Evolutionary conservation across 176 grass and related monocot genomes (phyloP).

Genomic region (Oryza meyeriana): DNA sequence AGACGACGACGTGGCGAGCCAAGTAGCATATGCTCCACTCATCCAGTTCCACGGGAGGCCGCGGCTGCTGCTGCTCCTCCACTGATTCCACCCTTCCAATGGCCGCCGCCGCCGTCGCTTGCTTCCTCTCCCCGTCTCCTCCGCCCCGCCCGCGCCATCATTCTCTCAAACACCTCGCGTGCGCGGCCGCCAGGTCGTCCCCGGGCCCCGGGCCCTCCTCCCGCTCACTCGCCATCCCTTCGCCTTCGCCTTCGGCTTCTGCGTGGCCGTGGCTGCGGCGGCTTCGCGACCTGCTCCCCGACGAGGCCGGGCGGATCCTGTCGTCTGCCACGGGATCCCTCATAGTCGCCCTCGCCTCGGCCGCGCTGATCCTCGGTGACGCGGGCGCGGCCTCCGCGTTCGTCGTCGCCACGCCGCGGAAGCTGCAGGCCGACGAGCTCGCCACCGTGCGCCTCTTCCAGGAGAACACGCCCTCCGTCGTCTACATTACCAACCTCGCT

Average conservation of each 20-base stretch:
- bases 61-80: conserved; percentile 21
- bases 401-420: conserved; percentile 70
- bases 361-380: conserved; percentile 64
- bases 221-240: neutral
- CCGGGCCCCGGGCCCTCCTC: neutral
- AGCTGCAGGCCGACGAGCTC: conserved; percentile 91
- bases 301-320: conserved; percentile 36
- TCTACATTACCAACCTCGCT: conserved; percentile 98
- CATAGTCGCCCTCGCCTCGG: conserved; percentile 57
- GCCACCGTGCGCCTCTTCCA: conserved; percentile 94
- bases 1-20: neutral
- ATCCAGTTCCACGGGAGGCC: neutral
- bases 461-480: conserved; percentile 95
- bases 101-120: conserved; percentile 37
- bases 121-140: conserved; percentile 42
- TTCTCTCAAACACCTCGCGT: conserved; percentile 19
- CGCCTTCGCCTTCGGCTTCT: neutral
- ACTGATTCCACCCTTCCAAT: neutral
- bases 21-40: conserved; percentile 44
- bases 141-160: conserved; percentile 33
- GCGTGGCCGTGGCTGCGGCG: neutral
- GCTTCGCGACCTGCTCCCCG: conserved; percentile 22
- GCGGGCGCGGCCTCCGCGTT: conserved; percentile 64
- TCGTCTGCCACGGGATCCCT: conserved; percentile 58
- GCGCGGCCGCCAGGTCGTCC: conserved; percentile 5